Base-by-base conservation (phyloP, 495 filamentous ascomycete genomes). In the Symbiotaphrina buchneri region DNA sequence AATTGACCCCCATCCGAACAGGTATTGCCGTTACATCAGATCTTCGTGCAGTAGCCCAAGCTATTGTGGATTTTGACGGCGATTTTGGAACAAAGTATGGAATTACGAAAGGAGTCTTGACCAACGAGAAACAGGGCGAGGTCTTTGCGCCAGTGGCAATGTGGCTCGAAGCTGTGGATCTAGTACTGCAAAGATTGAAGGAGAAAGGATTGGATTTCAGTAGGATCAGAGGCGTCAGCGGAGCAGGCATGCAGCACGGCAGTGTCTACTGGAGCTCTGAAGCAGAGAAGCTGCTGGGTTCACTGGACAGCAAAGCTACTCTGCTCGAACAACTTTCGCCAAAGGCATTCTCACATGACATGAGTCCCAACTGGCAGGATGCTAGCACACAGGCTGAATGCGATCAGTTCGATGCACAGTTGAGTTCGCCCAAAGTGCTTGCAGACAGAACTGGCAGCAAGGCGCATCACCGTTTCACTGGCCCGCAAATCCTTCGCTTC, bases 391-490 rank as follows among this genome's bases (percentile, higher is more conserved):
- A 93, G 55, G 55, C 58, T 30, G 76, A 97, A 48, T 94, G 85
- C 49, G 82, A 93, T 43, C 56, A 61, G 40, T 94, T 93, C 45
- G 83, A 95, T 47, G 58, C 53, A 8, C 53, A 54, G 23, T 56
- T 91, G 5, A 80, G 75, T 0, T 53, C 59, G 6, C 55, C 58
- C 15, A 66, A 75, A 37, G 50, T 58, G 37, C 47, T 97, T 32
- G 87, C 87, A 2, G 46, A 68, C 17, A 69, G 65, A 3, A 92
- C 84, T 6, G 87, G 87, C 8, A 94, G 84, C 46, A 71, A 78
- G 40, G 87, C 87, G 6, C 87, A 97, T 58, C 84, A 91, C 52
- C 74, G 87, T 41, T 97, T 97, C 51, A 97, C 87, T n/a, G 87
- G 87, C 10, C 80, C 84, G 3, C 87, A 97, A 48, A 95, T 97